Conservation (phyloP, 2,329 filamentous ascomycete genomes). For the Sarocladiaceae sp. region DNA sequence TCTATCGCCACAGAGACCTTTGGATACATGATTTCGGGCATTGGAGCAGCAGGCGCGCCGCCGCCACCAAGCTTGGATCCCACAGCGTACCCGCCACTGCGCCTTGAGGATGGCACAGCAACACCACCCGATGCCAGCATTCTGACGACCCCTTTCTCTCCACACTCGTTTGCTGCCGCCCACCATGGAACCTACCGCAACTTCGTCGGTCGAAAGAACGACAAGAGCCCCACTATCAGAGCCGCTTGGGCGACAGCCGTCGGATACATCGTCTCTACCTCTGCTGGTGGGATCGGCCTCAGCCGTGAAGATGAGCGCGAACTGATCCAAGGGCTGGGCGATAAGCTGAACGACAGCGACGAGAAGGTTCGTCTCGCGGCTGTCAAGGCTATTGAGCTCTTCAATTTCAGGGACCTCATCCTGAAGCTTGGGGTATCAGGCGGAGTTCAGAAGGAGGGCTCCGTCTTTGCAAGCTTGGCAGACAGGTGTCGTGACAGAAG, state of each 20-base stretch:
- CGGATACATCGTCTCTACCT: slow-evolving; percentile 83
- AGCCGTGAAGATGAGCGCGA: slow-evolving; percentile 73
- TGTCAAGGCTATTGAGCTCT: slow-evolving; percentile 76
- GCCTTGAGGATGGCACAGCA: slow-evolving; percentile 45
- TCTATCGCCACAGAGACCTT: slow-evolving; percentile 88
- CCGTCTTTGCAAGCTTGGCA: slow-evolving; percentile 73
- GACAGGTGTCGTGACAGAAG: slow-evolving; percentile 86
- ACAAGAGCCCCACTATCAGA: slow-evolving; percentile 77
- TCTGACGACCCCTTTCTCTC: slow-evolving; percentile 75
- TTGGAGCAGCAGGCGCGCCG: slow-evolving; percentile 84
- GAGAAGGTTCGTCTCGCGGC: slow-evolving; percentile 86
- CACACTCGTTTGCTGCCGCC: slow-evolving; percentile 81
- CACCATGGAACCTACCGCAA: slow-evolving; percentile 74
- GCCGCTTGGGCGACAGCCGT: slow-evolving; percentile 80
- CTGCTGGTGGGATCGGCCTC: slow-evolving; percentile 81
- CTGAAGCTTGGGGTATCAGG: slow-evolving; percentile 73
- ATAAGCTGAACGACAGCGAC: slow-evolving; percentile 80
- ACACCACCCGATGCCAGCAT: slow-evolving; percentile 50
- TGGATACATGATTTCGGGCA: slow-evolving; percentile 89
- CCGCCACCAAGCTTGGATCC: slow-evolving; percentile 68
- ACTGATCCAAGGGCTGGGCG: slow-evolving; percentile 67
- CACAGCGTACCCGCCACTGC: slow-evolving; percentile 74
- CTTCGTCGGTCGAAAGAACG: slow-evolving; percentile 78
- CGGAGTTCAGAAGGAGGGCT: slow-evolving; percentile 67
- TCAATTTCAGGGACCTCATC: slow-evolving; percentile 74